Percentiles rank a stretch among this genome's conserved stretches.
These are phyloP conservation scores for Thalassiosira mediterranea DNA, from an alignment of 352 stramenopile species.

Conservation along the genomic window DNA sequence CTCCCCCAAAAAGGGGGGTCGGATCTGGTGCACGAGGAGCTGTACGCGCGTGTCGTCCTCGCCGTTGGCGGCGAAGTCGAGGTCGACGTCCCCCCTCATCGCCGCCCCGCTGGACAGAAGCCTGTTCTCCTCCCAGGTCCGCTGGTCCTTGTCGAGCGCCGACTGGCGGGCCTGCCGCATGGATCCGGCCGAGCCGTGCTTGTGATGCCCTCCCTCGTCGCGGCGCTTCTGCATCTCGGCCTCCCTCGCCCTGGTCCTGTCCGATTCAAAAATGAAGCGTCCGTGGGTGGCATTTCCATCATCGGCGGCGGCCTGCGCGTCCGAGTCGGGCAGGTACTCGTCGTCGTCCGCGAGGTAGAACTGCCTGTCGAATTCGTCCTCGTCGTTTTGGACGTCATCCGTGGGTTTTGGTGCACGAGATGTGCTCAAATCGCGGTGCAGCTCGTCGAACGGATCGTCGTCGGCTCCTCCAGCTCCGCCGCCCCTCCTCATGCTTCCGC, in stretches of 20 bases:
- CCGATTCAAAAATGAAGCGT: conserved; percentile 90
- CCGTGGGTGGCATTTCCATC: conserved; percentile 81
- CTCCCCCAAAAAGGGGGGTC: conserved; percentile 94
- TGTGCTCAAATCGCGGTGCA: conserved; percentile 22
- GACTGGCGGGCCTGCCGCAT: conserved; percentile 87
- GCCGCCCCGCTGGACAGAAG: conserved; percentile 94
- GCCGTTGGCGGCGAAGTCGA: conserved; percentile 83
- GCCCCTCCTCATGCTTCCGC: not conserved
- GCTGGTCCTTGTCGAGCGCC: conserved; percentile 94
- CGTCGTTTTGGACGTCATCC: conserved; percentile 43
- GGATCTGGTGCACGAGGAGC: conserved; percentile 97
- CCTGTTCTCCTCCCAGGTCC: conserved; percentile 97
- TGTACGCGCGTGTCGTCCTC: conserved; percentile 93
- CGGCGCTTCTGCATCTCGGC: conserved; percentile 88
- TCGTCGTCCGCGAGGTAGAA: conserved; percentile 95
- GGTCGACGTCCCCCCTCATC: conserved; percentile 78
- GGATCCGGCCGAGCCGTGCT: conserved; percentile 1
- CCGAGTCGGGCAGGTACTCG: conserved; percentile 55
- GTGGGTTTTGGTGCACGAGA: not conserved
- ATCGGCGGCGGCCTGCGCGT: conserved; percentile 32
- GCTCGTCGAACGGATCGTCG: conserved; percentile 44
- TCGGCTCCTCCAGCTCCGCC: not conserved
- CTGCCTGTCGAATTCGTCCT: conserved; percentile 93
- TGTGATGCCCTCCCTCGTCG: too few relatives aligned
- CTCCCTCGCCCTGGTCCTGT: conserved; percentile 91